These are phyloP conservation scores for Nitzschia putrida DNA, from an alignment of 108 stramenopile genomes.

Conservation along the genomic window DNA sequence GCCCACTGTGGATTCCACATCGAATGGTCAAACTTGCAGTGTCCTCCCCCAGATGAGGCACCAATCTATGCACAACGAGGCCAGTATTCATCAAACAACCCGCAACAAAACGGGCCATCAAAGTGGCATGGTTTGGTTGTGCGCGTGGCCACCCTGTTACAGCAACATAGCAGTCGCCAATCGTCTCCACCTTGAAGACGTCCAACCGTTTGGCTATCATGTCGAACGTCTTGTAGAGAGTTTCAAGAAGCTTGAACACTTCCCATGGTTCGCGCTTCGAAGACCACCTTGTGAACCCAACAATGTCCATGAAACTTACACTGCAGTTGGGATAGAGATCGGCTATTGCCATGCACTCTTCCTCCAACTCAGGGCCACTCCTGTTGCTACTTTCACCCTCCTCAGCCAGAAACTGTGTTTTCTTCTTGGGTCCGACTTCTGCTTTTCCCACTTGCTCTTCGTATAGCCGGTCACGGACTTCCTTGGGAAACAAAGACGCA, in stretches of 20 bases:
- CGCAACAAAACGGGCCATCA: constrained; percentile 11
- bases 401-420: not conserved
- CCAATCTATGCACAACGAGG: not conserved
- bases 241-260: constrained; percentile 53
- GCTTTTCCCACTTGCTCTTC: not conserved
- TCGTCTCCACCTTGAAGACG: constrained; percentile 18
- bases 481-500: constrained; percentile 55
- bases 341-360: constrained; percentile 15
- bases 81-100: not conserved
- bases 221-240: constrained; percentile 54
- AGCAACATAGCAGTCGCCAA: constrained; percentile 21
- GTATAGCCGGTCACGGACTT: constrained; percentile 48
- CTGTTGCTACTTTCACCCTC: not conserved
- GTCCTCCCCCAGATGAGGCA: not conserved
- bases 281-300: constrained; percentile 57
- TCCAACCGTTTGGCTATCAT: constrained; percentile 18
- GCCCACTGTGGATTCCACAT: constrained; percentile 7
- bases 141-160: not conserved
- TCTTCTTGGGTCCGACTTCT: constrained; percentile 35
- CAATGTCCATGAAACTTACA: constrained; percentile 7
- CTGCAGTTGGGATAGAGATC: constrained; percentile 37
- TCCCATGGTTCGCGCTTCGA: constrained; percentile 43
- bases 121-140: constrained; percentile 2
- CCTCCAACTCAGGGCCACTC: not conserved
- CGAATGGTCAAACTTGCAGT: constrained; percentile 4